Evolutionary conservation across 83 land plant species (phyloP), one percentile per base, ranked within the genome.

Genomic region (Diphasiastrum complanatum): DNA sequence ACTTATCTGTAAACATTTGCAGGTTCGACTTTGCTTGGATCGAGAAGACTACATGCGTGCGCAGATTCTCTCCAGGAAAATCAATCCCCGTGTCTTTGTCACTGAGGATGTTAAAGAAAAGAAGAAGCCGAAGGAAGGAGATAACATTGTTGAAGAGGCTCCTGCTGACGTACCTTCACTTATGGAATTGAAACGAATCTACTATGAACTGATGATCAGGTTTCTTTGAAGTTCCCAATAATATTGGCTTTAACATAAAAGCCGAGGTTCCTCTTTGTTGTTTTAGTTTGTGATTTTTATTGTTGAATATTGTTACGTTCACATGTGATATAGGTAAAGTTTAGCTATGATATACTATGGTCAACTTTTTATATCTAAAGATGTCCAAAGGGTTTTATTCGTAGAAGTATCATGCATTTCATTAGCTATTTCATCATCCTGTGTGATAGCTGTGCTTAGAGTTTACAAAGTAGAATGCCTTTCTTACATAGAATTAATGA

Each of bases 101-200:
- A 67, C 77, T 51, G 89, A 85, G 49, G 22, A 81, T 46, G 56
- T 71, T 26, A 88, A 85, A 61, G 92, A 83, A 40, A 85, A 93
- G 83, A 93, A 89, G 64, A 92, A 85, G 59, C 81, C 91, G n/a
- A 93, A 89, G 62, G 99, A 93, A 72, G 96, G 86, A n/a, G 96
- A 93, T 41, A 78, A 67, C 68, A 40, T 89, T 55, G 82, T 93
- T 45, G 99, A 89, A 60, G 86, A 81, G 57, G 78, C 99, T 61
- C 86, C 92, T 64, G 75, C 99, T 36, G 96, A 89, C 45, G 79
- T 93, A 19, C 99, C 99, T 47, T 79, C 96, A 33, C 55, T 93
- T 5, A 47, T 69, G 47, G 89, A 93, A 73, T 66, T 93, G 73
- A 93, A 89, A 71, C 72, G 81, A 20, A 81, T 89, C 31, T 93